Evolutionary conservation across 139 green algal genomes (phyloP).

Genomic region (Chlamydomonas incerta): DNA sequence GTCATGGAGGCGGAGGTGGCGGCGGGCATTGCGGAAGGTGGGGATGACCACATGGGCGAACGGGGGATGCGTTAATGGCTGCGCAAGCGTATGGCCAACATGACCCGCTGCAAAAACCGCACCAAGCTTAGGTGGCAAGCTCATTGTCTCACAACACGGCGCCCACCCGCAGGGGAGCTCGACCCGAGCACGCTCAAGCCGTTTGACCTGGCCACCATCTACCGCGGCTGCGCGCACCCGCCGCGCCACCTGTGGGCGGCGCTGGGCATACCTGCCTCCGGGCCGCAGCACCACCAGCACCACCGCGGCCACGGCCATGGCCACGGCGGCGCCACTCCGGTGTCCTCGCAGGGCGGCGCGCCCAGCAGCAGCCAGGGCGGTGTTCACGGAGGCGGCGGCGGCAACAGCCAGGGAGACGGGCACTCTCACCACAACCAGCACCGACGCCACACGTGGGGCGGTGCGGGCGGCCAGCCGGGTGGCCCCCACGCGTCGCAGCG

Average conservation of each 20-base stretch:
- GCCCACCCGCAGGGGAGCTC: constrained; percentile 52
- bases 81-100: not conserved
- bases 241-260: constrained; percentile 32
- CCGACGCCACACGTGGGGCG: too few species aligned
- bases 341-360: not conserved
- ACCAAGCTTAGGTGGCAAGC: too few species aligned
- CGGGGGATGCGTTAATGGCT: too few species aligned
- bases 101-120: not conserved
- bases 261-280: not conserved
- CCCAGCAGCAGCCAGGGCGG: too few species aligned
- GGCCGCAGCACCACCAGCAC: not conserved
- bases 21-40: constrained; percentile 75
- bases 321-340: not conserved
- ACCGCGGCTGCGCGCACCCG: constrained; percentile 50
- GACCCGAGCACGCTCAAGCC: constrained; percentile 60
- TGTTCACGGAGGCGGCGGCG: too few species aligned
- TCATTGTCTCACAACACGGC: not conserved
- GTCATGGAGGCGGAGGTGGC: constrained; percentile 67
- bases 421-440: too few species aligned
- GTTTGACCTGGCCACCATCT: constrained; percentile 65
- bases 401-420: too few species aligned
- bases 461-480: too few species aligned
- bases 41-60: too few species aligned
- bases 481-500: not conserved
- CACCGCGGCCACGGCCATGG: not conserved